A percentile compares a stretch with the other conserved stretches of the same genome.
Evolutionary conservation across 495 filamentous ascomycete genomes (phyloP).

Genomic region (Parathielavia hyrcaniae): DNA sequence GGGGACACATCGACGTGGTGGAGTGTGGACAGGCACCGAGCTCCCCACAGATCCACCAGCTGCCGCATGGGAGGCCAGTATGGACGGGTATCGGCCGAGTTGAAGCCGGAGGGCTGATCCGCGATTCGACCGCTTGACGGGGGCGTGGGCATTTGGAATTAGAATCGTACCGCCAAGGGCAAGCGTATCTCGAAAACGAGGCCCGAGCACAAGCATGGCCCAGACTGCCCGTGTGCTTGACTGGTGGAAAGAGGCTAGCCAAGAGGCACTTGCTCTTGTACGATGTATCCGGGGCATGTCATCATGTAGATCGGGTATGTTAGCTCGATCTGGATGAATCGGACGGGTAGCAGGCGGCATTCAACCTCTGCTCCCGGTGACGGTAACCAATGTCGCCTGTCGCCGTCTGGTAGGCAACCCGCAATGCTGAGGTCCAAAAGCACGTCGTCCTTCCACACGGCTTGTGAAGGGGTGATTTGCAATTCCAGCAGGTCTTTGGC

Average conservation of each 20-base stretch:
- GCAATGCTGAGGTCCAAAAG: neutral
- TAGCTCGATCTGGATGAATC: slow-evolving; percentile 29
- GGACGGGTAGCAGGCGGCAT: slow-evolving; percentile 12
- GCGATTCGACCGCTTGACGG: slow-evolving; percentile 22
- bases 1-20: neutral
- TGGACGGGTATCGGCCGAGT: slow-evolving; percentile 18
- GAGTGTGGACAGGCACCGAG: slow-evolving; percentile 4
- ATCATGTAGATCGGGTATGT: slow-evolving; percentile 22
- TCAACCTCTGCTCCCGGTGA: slow-evolving; percentile 1
- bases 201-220: slow-evolving; percentile 18
- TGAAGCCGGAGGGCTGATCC: slow-evolving; percentile 23
- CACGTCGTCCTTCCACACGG: neutral
- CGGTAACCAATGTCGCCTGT: slow-evolving; percentile 21
- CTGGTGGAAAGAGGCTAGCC: slow-evolving; percentile 31
- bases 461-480: slow-evolving; percentile 14
- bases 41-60: no score
- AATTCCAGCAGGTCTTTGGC: slow-evolving; percentile 18
- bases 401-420: slow-evolving; percentile 7
- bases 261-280: slow-evolving; percentile 23
- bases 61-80: slow-evolving; percentile 17
- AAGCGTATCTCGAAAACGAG: slow-evolving; percentile 17
- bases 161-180: slow-evolving; percentile 12
- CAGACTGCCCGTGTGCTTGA: slow-evolving; percentile 16
- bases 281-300: slow-evolving; percentile 18
- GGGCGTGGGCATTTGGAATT: slow-evolving; percentile 13